These are phyloP conservation scores for Ophiocytium majus DNA, from an alignment of 352 stramenopile species.

Conservation along the genomic window DNA sequence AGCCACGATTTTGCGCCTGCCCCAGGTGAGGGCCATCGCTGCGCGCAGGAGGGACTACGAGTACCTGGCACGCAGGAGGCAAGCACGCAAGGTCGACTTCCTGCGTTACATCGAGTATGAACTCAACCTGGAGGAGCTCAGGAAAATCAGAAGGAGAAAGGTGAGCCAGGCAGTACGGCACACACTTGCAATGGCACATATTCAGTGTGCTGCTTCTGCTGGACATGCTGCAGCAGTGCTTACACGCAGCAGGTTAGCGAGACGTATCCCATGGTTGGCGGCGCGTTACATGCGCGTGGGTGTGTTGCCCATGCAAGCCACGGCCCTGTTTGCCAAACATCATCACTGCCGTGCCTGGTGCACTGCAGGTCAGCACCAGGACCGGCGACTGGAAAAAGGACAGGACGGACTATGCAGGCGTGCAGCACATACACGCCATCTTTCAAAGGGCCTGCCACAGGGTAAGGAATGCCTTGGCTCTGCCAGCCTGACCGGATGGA, in stretches of 20 bases:
- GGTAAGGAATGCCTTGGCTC: slow-evolving; percentile 73
- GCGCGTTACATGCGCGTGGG: too few relatives aligned
- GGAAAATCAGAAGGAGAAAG: slow-evolving; percentile 70
- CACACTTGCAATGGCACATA: too few relatives aligned
- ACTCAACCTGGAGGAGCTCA: slow-evolving; percentile 80
- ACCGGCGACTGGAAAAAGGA: slow-evolving; percentile 1
- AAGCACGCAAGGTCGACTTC: slow-evolving; percentile 80
- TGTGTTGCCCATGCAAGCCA: too few relatives aligned
- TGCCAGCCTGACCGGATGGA: slow-evolving; percentile 70
- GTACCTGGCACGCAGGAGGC: slow-evolving; percentile 80
- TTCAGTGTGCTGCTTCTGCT: too few relatives aligned
- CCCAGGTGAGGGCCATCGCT: slow-evolving; percentile 80
- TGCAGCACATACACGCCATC: slow-evolving; percentile 66
- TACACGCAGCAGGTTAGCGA: too few relatives aligned
- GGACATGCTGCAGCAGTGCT: too few relatives aligned
- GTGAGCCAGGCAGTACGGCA: too few relatives aligned
- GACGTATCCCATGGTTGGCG: too few relatives aligned
- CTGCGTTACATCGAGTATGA: slow-evolving; percentile 89
- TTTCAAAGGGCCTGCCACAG: slow-evolving; percentile 69
- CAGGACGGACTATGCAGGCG: not conserved
- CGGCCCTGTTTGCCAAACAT: too few relatives aligned
- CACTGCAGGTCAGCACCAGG: not conserved
- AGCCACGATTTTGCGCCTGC: too few relatives aligned
- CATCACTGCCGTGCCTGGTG: too few relatives aligned
- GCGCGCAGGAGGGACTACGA: slow-evolving; percentile 81